Evolutionary conservation across 78 protist species (phyloP).

Genomic region (Cavenderia fasciculata): DNA sequence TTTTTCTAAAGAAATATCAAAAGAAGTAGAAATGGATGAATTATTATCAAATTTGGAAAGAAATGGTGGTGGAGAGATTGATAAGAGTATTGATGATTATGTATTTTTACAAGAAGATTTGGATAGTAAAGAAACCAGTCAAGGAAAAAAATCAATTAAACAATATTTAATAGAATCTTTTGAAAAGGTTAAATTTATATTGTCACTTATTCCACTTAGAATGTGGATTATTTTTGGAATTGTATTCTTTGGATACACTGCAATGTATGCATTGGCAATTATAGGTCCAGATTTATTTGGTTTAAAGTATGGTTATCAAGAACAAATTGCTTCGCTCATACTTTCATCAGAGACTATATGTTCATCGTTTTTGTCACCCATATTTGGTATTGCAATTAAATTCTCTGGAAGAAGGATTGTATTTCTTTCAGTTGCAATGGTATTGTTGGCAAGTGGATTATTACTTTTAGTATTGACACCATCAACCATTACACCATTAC

Average conservation of each 20-base stretch:
- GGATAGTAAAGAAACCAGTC: neutral
- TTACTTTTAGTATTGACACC: neutral
- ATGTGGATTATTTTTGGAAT: slow-evolving; percentile 52
- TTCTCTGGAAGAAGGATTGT: neutral
- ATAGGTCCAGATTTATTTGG: slow-evolving; percentile 53
- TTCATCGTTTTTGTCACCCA: slow-evolving; percentile 24
- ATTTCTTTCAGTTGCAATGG: neutral
- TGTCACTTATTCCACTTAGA: slow-evolving; percentile 27
- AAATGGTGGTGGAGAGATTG: neutral
- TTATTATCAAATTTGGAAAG: neutral
- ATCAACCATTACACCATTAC: slow-evolving; percentile 6
- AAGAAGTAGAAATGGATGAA: slow-evolving; percentile 1
- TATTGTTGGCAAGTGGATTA: slow-evolving; percentile 5
- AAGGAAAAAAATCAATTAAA: neutral
- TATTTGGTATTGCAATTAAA: slow-evolving; percentile 16
- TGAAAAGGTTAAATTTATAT: neutral
- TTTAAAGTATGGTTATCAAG: slow-evolving; percentile 37
- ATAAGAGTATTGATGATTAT: neutral
- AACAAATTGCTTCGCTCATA: slow-evolving; percentile 41
- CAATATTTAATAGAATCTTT: neutral
- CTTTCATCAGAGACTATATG: slow-evolving; percentile 32
- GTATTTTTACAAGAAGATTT: neutral
- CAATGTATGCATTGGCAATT: slow-evolving; percentile 50
- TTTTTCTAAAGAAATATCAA: neutral
- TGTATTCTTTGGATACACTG: slow-evolving; percentile 62